Conservation (phyloP, 257 asterid genomes). For the Cruciata laevipes region DNA sequence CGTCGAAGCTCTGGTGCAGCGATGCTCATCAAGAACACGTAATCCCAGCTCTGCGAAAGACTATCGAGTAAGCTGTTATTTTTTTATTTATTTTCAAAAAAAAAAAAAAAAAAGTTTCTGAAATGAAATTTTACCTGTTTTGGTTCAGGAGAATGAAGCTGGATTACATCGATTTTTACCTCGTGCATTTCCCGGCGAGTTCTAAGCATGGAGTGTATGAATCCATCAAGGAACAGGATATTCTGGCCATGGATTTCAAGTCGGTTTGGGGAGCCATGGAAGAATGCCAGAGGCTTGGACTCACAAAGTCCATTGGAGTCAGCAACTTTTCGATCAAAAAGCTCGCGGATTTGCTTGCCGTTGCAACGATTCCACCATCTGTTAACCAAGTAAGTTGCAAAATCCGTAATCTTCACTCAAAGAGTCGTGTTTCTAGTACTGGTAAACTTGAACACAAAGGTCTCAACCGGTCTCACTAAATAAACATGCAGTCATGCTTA, state of each 20-base stretch:
- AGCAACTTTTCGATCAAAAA: constrained; percentile 46
- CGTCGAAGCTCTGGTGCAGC: constrained; percentile 60
- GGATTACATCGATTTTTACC: constrained; percentile 43
- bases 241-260: constrained; percentile 39
- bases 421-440: not conserved
- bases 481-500: too few relatives aligned
- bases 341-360: constrained; percentile 22
- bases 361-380: constrained; percentile 49
- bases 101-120: too few relatives aligned
- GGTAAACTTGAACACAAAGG: constrained; percentile 1
- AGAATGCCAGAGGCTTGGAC: constrained; percentile 38
- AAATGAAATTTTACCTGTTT: not conserved
- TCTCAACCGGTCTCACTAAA: too few relatives aligned
- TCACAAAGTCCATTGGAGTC: constrained; percentile 46
- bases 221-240: constrained; percentile 33
- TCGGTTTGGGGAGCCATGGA: constrained; percentile 54
- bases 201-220: constrained; percentile 24
- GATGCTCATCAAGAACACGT: constrained; percentile 51
- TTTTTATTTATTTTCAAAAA: too few relatives aligned
- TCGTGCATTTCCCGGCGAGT: constrained; percentile 46
- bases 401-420: not conserved
- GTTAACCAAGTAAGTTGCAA: constrained; percentile 48
- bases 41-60: constrained; percentile 33
- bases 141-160: constrained; percentile 36
- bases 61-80: constrained; percentile 36